Base-by-base conservation (phyloP, 805 yeast species). In the Suhomyces faveliae region DNA sequence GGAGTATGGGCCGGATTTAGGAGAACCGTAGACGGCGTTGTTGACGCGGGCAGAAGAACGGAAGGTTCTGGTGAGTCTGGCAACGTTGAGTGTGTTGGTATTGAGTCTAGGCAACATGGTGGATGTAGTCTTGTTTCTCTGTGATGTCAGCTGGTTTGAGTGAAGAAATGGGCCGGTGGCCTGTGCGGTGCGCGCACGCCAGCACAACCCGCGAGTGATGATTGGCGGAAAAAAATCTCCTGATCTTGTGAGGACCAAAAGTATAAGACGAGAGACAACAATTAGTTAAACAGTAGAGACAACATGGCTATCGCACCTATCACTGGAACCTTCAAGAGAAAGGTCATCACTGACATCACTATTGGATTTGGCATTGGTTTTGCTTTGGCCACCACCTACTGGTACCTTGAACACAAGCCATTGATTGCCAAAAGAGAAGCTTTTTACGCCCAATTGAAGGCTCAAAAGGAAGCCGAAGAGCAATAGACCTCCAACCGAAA, bases 401-500 rank as follows among this genome's bases (percentile, higher is more conserved):
- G 92, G 94, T 86, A 96, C 89, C 82, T 83, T 80, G 87, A 73
- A 60, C 97, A 91, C 85, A 84, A 80, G 76, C 80, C 83, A 30
- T 58, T 76, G 51, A 86, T 88, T 49, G 78, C 77, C 57, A 78
- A 74, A 63, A 87, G 97, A 80, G 97, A 91, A 70, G 83, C 80
- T 49, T 89, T 82, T 81, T 91, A 91, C 73, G 82, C 85, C 53
- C 76, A 83, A 60, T 74, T 87, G 67, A 92, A 90, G 59, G 83
- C 84, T 66, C 77, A 83, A 73, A 85, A 86, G 78, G 79, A 78
- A 58, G 74, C 78, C 51, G 84, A 80, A 64, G 83, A 78, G 48
- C 44, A 42, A 15, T 41, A 21, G 20, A n/a, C 19, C 10, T n/a
- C n/a, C n/a, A n/a, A n/a, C 27, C 27, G 6, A 24, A 24, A 24